Evolutionary conservation across 306 rosid genomes (phyloP).

Genomic region (Quercus berberidifolia): DNA sequence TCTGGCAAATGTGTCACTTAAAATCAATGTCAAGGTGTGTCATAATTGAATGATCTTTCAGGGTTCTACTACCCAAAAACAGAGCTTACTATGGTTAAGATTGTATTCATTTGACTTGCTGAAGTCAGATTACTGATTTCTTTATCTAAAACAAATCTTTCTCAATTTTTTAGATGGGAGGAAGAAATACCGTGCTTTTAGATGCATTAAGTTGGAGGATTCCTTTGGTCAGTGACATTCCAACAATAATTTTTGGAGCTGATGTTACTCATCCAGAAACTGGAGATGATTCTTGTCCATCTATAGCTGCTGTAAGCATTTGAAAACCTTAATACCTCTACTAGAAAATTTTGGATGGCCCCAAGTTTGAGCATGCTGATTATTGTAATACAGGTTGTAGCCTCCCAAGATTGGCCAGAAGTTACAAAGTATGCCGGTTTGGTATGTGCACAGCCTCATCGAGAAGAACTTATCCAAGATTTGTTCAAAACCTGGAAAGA

Average conservation of each 20-base stretch:
- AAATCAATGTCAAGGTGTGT: conserved; percentile 62
- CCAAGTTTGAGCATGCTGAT: conserved; percentile 16
- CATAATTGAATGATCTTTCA: conserved; percentile 1
- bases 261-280: conserved; percentile 77
- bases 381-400: conserved; percentile 58
- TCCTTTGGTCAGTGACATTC: conserved; percentile 77
- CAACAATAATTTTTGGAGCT: conserved; percentile 80
- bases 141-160: conserved; percentile 3
- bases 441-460: conserved; percentile 74
- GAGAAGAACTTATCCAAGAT: conserved; percentile 79
- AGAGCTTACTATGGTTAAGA: background rate
- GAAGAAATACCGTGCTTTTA: conserved; percentile 75
- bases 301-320: conserved; percentile 68
- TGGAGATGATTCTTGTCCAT: conserved; percentile 68
- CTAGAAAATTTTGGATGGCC: background rate
- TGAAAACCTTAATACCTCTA: background rate
- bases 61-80: conserved; percentile 1
- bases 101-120: background rate
- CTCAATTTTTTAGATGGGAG: conserved; percentile 49
- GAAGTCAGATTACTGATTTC: background rate
- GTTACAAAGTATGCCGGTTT: conserved; percentile 76
- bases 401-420: conserved; percentile 93
- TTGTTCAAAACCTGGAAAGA: conserved; percentile 75
- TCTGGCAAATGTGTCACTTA: conserved; percentile 60
- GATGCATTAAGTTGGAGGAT: conserved; percentile 70